Conservation (phyloP, 2,329 filamentous ascomycete genomes). For the Clonostachys sp. region DNA sequence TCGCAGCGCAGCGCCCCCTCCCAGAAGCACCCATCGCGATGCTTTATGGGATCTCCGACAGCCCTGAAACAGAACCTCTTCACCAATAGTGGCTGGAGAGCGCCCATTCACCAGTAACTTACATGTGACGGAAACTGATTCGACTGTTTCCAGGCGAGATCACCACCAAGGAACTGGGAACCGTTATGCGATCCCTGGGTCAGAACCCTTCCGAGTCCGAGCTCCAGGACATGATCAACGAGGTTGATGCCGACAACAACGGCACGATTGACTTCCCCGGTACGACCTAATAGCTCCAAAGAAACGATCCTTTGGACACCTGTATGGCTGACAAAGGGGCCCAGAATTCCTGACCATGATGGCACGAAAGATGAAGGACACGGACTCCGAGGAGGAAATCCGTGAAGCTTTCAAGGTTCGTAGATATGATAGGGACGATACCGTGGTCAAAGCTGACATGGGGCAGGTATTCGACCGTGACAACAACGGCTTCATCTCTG, state of each 20-base stretch:
- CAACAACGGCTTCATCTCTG: constrained; percentile 89
- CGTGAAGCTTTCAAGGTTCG: constrained; percentile 80
- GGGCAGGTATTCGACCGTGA: constrained; percentile 74
- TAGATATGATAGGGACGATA: neutral
- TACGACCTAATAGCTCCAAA: constrained; percentile 33
- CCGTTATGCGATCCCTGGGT: constrained; percentile 84
- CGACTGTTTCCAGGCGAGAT: constrained; percentile 63
- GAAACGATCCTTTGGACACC: neutral
- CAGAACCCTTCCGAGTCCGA: constrained; percentile 89
- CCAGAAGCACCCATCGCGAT: too few relatives aligned
- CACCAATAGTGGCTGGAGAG: constrained; percentile 1
- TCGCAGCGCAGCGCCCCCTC: too few relatives aligned
- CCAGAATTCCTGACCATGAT: constrained; percentile 90
- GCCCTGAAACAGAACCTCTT: too few relatives aligned
- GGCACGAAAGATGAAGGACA: constrained; percentile 93
- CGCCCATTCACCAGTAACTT: constrained; percentile 5
- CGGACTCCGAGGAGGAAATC: constrained; percentile 87
- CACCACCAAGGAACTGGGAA: constrained; percentile 86
- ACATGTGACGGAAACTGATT: neutral
- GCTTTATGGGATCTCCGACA: too few relatives aligned
- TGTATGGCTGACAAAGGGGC: neutral
- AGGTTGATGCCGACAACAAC: constrained; percentile 89
- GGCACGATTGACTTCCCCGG: constrained; percentile 89
- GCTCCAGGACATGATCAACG: constrained; percentile 91
- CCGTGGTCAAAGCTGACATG: neutral